Conservation (phyloP, 805 yeast genomes). For the Lachancea waltii region DNA sequence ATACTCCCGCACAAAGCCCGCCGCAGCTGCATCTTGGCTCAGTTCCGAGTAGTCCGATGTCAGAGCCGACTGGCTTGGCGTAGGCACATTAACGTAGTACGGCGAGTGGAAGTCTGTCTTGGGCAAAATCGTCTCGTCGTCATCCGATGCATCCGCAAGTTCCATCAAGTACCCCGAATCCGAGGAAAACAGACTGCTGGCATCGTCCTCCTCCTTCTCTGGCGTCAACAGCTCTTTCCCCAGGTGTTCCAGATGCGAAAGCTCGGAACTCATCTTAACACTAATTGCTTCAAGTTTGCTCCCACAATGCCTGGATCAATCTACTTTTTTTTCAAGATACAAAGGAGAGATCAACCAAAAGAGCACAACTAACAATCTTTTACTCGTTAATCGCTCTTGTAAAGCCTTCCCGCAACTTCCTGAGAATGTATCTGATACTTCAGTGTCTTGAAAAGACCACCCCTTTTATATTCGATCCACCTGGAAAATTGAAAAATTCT, state of each 20-base stretch:
- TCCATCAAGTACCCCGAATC: constrained; percentile 24
- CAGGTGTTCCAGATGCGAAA: background rate
- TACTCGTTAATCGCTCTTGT: no score
- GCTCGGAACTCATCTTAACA: background rate
- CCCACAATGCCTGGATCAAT: no score
- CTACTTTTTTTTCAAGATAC: no score
- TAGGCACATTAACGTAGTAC: constrained; percentile 30
- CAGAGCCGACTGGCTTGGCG: constrained; percentile 25
- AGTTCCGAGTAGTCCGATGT: constrained; percentile 14
- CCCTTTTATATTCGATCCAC: no score
- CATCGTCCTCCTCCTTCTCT: constrained; percentile 12
- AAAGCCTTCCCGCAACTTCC: no score
- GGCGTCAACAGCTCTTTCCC: background rate
- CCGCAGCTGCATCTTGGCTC: constrained; percentile 11
- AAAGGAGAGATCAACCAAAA: no score
- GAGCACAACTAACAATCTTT: no score
- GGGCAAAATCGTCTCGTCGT: constrained; percentile 20
- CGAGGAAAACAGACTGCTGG: constrained; percentile 17
- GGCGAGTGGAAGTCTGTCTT: constrained; percentile 29
- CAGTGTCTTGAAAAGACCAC: no score
- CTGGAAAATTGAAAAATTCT: no score
- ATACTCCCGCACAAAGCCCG: constrained; percentile 31
- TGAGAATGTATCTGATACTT: no score
- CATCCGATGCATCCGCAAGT: constrained; percentile 18
- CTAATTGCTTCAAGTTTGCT: no score